Percentiles rank a stretch among this genome's conserved stretches.
phyloP scores from a whole-genome alignment of 331 rosid genomes.

The Spiraea crenata region DNA sequence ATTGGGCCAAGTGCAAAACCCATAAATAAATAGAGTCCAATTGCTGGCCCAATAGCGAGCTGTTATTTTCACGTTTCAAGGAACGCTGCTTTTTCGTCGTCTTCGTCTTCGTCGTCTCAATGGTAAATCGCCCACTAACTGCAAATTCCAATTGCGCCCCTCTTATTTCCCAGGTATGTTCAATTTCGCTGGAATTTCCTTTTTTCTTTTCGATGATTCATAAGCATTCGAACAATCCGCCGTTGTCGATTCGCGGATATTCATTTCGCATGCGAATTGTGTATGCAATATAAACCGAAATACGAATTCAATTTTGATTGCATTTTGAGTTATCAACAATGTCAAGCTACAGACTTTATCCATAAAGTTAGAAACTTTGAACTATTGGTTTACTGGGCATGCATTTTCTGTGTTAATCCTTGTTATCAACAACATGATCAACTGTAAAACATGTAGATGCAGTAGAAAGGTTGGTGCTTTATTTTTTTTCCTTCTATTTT shows the following conservation, averaged over 20 bases:
- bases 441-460: neutral
- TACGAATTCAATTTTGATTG: neutral
- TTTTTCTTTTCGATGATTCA: neutral
- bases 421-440: neutral
- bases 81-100: neutral
- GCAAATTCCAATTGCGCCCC: slow-evolving; percentile 1
- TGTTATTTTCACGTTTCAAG: neutral
- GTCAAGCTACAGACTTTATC: no score
- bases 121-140: neutral
- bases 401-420: neutral
- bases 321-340: neutral
- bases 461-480: neutral
- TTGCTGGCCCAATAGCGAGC: neutral
- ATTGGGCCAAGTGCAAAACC: neutral
- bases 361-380: neutral
- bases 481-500: neutral
- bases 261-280: neutral
- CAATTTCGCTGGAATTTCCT: neutral
- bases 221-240: no score
- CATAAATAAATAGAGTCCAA: neutral
- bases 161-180: slow-evolving; percentile 13
- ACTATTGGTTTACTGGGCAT: neutral
- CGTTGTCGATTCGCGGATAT: neutral
- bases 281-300: neutral
- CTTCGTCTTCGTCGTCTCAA: neutral